Evolutionary conservation across 2,329 filamentous ascomycete species (phyloP), one percentile per base, ranked within the genome.

Genomic region (Pestalotiopsis sp.): DNA sequence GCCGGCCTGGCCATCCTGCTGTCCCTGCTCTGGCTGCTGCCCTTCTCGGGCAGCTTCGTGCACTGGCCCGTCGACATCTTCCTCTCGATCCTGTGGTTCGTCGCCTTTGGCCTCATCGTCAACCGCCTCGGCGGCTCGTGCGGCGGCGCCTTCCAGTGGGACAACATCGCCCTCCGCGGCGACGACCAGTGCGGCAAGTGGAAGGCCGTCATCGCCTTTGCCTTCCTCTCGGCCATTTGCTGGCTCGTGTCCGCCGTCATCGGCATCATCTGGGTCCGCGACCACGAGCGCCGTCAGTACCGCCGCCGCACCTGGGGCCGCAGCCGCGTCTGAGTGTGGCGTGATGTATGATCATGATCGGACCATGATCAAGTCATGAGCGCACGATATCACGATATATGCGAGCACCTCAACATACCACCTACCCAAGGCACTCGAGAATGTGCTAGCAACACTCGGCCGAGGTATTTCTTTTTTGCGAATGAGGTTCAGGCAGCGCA

Each of bases 21-120:
- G n/a, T 84, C 88, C 4, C 80, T 95, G 31, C 78, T 95, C 71
- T 93, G 92, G 88, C 84, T 94, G 36, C 84, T 95, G 55, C 93
- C 93, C 2, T 92, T 93, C 76, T 87, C 88, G 2, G 82, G 83
- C 64, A 86, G 84, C 61, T 93, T 94, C 79, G 85, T 90, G 70
- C 86, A 91, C 79, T 95, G 91, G 86, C 91, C 90, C 0, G 82
- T 90, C 73, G 93, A 95, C 75, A 74, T 94, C 31, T 72, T 94
- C 74, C 83, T 94, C 72, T 91, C 90, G 59, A 80, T 91, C 67
- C 84, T 87, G 63, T 94, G 91, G 91, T 93, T 93, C 76, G 86
- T 88, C 31, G 84, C 86, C 2, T 93, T 93, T 73, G 91, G 89
- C 49, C 82, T 93, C 4, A 82, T 92, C 5, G 88, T 91, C 66